Base-by-base conservation (phyloP, 345 rosid genomes). In the Bruguiera parviflora region DNA sequence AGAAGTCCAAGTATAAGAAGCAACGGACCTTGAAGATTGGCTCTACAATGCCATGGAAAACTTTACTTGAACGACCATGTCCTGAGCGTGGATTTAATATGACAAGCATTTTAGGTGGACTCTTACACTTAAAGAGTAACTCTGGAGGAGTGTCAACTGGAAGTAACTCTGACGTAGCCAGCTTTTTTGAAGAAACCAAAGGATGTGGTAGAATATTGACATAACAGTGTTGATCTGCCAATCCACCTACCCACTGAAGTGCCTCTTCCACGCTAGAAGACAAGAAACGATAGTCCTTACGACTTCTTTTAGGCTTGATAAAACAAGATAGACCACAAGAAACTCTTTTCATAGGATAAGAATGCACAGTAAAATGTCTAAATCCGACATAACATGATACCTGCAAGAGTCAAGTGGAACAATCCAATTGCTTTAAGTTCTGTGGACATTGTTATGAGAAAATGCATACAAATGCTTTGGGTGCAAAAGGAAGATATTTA, bases 1-100 rank as follows among this genome's bases (percentile, higher is more conserved):
- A 57, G 24, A 65, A 62, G 37, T 20, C 9, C 5, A 58, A 15
- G 77, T 24, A 49, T 59, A 63, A 56, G 72, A 35, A 3, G 61
- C 57, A 56, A 64, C 69, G 39, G 61, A 95, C 99, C 99, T 95
- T 92, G 74, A 95, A 90, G 80, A 95, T 88, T 25, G 98, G 99
- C 75, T 95, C 98, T 68, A 84, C 97, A 69, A 87, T 68, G 61
- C 82, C 84, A 67, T 87, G 86, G 86, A 90, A 95, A 75, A 95
- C 99, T 87, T 92, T 89, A 80, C 77, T 87, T 24, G 98, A 92
- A 52, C 97, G 90, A 65, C 99, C 98, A 59, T 83, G 87, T 25
- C 97, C 99, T 10, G 97, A 95, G 60, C 90, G 87, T 70, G 99
- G 99, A 81, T 92, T 95, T 75, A 95, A 80, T 77, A 95, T 92